A percentile compares a stretch with the other conserved stretches of the same genome.
phyloP scores from a whole-genome alignment of 176 grass and related monocot species.

The Eragrostis nindensis region DNA sequence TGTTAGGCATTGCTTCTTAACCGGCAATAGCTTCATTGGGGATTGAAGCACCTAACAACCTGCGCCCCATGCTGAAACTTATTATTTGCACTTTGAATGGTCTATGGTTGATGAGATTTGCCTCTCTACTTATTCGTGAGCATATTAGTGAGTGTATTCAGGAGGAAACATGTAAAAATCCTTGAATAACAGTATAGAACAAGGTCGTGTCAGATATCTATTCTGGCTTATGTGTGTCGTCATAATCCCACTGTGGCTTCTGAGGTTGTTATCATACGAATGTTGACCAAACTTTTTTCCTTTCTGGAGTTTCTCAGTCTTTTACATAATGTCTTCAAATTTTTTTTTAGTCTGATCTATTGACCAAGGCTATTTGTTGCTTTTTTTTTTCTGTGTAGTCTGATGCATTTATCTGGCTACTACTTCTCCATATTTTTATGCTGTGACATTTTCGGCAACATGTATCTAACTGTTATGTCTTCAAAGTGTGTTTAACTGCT shows the following conservation, averaged over 20 bases:
- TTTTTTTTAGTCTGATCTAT: conserved; percentile 16
- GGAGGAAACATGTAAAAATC: conserved; percentile 22
- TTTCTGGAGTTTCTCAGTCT: not conserved
- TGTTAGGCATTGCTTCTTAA: conserved; percentile 4
- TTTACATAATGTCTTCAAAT: not conserved
- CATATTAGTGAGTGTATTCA: not conserved
- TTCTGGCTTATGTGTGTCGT: not conserved
- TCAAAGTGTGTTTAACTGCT: not conserved
- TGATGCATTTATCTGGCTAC: not conserved
- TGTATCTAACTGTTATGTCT: not conserved
- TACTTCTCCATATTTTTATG: conserved; percentile 3
- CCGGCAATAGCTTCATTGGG: not conserved
- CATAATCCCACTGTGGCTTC: not conserved
- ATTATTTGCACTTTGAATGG: not conserved
- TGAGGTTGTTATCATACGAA: conserved; percentile 7
- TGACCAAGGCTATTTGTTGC: not conserved
- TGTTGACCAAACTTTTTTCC: not conserved
- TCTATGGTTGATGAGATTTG: not conserved
- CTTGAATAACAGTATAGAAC: not conserved
- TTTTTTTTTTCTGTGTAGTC: not conserved
- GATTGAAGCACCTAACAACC: not conserved
- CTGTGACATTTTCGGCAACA: not conserved
- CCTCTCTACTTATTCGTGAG: not conserved
- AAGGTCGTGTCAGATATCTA: not conserved
- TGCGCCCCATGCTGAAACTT: conserved; percentile 3